Evolutionary conservation across 108 stramenopile species (phyloP), one percentile per base, ranked within the genome.

Genomic region (Cyclostephanos invisitatus): DNA sequence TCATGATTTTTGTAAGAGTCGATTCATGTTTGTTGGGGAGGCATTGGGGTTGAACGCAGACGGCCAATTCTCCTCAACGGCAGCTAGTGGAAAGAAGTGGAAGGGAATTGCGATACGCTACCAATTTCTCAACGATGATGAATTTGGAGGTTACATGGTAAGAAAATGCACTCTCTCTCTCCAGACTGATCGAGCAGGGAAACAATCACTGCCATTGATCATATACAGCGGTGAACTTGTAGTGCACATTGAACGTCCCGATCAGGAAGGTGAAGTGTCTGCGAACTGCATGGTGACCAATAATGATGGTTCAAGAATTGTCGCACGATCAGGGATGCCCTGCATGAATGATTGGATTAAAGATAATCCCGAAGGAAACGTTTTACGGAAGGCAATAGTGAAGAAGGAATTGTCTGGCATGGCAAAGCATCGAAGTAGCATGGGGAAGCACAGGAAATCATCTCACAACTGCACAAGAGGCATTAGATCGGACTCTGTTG

Each of bases 151-250:
- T 25, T 20, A 24, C 6, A 53, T 37, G 21, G 36, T 72, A 15
- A 55, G 18, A 56, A 73, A 73, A 25, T 73, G 78, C 56, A 70
- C 73, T 0, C 53, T 73, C 18, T 61, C 72, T 18, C 46, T 80
- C 2, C 72, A 73, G 48, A 80, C 78, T 27, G 72, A 80, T 59
- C 40, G 35, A 15, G 78, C 68, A 38, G 78, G 78, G 22, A 80
- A 68, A 42, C 78, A 80, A 51, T 72, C 66, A 4, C 46, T 73
- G 50, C 78, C 78, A 9, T 69, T 80, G 48, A 69, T 80, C 25
- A 69, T 80, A 15, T 66, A 73, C 37, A 73, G 62, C 29, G 78
- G 72, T 48, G 68, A 73, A 40, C 61, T 73, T 55, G 46, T 80
- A 50, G 72, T 49, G 24, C 72, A 73, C 42, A 37, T 80, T 22